These are phyloP conservation scores for Ilex paraguariensis DNA, from an alignment of 305 asterid species.

Conservation along the genomic window DNA sequence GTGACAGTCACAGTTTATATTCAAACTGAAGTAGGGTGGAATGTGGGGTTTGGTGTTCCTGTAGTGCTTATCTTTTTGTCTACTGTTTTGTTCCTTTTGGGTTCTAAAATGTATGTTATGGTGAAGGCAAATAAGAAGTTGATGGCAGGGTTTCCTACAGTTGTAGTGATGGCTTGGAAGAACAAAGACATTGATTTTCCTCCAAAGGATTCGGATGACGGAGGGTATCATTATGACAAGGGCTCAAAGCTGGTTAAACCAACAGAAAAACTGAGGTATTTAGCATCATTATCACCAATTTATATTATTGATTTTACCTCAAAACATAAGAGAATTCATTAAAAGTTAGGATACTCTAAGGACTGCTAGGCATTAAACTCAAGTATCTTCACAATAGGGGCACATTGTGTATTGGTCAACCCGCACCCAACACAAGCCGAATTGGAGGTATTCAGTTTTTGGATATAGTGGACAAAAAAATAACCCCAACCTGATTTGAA, in stretches of 20 bases:
- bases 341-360: no score
- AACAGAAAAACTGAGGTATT: constrained; percentile 41
- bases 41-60: constrained; percentile 61
- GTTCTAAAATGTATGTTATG: constrained; percentile 44
- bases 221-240: constrained; percentile 19
- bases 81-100: constrained; percentile 38
- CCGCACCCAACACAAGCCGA: no score
- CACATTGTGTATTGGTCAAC: no score
- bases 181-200: constrained; percentile 34
- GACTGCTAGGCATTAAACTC: no score
- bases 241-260: constrained; percentile 24
- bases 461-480: no score
- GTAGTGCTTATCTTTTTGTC: constrained; percentile 50
- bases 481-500: no score
- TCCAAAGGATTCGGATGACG: constrained; percentile 7
- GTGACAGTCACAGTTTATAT: constrained; percentile 51
- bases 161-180: constrained; percentile 40
- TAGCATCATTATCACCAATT: no score
- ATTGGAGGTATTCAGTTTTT: no score
- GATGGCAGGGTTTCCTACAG: constrained; percentile 50
- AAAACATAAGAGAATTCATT: no score
- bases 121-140: constrained; percentile 48
- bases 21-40: constrained; percentile 50
- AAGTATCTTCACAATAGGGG: no score
- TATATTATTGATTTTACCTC: no score